Base-by-base conservation (phyloP, 31 red algal genomes). In the Odonthalia washingtoniensis region DNA sequence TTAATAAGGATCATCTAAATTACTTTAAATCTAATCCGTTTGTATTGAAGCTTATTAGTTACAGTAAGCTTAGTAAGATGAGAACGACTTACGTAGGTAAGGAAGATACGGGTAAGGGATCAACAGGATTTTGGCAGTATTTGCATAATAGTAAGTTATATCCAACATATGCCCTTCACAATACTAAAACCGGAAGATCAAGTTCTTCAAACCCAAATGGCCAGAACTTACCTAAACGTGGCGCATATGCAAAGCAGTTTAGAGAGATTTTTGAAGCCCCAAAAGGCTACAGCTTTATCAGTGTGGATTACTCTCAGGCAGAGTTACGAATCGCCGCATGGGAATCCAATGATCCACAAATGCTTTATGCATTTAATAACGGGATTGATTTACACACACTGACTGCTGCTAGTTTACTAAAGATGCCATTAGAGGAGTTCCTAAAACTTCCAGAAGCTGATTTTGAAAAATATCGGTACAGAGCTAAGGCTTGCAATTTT, bases 401-500 rank as follows among this genome's bases (percentile, higher is more conserved):
- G 37, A 75, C 72, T 32, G 72, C 72, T 38, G 72, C 72, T 38
- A 44, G 42, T 44, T 44, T 44, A 44, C 42, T 44, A 44, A 44
- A 44, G 42, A 44, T 44, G 42, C 42, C 42, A 44, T 44, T 44
- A 44, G 40, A 42, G 72, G 40, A 30, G 37, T 42, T 38, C 38
- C 32, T 35, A 67, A 67, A 32, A 30, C 26, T 30, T 38, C 32
- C 39, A 34, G 72, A 32, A 28, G 72, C 31, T 44, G 34, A 40
- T 44, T 28, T 40, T 44, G 72, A 32, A 34, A 30, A 75, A 30
- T 41, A 42, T 38, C 72, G 72, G 38, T 41, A 41, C 39, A 30
- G 26, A 39, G 72, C 72, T 44, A 75, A 75, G 38, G 72, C 72
- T 32, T 38, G 31, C 39, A 75, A 75, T 39, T 75, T 75, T 41